Conservation (phyloP, 2,329 filamentous ascomycete species). For the Ophiostoma piceae region DNA sequence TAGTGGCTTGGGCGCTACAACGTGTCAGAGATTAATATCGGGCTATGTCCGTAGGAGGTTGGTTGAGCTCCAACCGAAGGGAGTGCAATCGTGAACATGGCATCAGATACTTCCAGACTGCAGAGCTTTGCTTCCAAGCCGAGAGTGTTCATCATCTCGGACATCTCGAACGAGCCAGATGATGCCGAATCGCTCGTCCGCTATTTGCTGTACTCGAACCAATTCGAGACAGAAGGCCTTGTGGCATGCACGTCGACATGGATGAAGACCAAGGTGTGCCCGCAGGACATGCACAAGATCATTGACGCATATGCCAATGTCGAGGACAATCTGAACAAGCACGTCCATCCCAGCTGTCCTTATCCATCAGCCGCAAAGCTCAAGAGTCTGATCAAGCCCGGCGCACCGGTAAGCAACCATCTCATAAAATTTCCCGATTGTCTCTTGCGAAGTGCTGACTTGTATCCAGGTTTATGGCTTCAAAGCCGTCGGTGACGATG, state of each 20-base stretch:
- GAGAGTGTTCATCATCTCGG: background rate
- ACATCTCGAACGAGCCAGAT: background rate
- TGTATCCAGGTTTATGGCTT: no score
- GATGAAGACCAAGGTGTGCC: background rate
- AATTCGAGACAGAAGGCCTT: background rate
- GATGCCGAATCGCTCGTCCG: background rate
- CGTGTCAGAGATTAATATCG: no score
- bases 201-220: background rate
- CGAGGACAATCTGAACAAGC: background rate
- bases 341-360: background rate
- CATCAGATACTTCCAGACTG: background rate
- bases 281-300: conserved; percentile 1
- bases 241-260: background rate
- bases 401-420: background rate
- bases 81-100: no score
- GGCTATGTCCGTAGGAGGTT: no score
- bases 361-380: background rate
- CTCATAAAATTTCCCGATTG: no score
- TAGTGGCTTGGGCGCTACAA: no score
- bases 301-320: background rate
- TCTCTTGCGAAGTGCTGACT: no score
- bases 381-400: background rate
- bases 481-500: no score
- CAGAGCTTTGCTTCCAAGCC: background rate
- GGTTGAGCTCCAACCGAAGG: no score